Percentiles rank a stretch among this genome's conserved stretches.
These are phyloP conservation scores for Asterophora parasitica DNA, from an alignment of 768 basidiomycete species.

Conservation along the genomic window DNA sequence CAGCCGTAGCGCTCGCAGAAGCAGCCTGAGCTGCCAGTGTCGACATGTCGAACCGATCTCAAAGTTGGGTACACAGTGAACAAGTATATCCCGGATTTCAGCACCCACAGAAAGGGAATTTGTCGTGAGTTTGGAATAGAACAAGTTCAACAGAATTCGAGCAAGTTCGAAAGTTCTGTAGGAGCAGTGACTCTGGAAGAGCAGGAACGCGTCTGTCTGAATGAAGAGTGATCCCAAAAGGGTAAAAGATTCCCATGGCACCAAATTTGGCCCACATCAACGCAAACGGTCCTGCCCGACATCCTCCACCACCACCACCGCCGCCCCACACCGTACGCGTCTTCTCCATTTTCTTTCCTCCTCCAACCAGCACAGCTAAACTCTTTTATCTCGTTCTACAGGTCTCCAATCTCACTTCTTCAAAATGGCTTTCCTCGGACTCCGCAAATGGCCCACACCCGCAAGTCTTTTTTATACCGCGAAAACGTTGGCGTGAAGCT, in stretches of 20 bases:
- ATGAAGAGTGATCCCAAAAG: conserved; percentile 13
- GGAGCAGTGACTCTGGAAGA: no score
- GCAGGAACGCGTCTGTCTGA: no score
- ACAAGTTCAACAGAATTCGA: no score
- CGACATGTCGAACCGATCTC: conserved; percentile 12
- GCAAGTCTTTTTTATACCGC: conserved; percentile 38
- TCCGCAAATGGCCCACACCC: conserved; percentile 79
- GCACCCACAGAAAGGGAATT: no score
- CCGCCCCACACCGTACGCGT: conserved; percentile 9
- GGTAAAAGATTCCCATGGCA: conserved; percentile 28
- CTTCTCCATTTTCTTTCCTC: not conserved
- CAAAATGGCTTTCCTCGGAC: conserved; percentile 70
- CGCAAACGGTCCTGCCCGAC: conserved; percentile 40
- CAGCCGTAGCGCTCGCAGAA: conserved; percentile 22
- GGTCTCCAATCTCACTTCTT: conserved; percentile 17
- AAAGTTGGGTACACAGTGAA: no score
- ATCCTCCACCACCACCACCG: conserved; percentile 22
- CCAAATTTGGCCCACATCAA: conserved; percentile 17
- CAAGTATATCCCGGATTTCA: no score
- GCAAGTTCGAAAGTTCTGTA: no score
- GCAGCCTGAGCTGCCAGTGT: conserved; percentile 18
- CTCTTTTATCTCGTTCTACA: conserved; percentile 1
- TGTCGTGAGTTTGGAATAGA: no score
- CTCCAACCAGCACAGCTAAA: not conserved
- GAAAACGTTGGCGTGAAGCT: conserved; percentile 7